Base-by-base conservation (phyloP, 805 yeast genomes). In the Saturnispora besseyi region DNA sequence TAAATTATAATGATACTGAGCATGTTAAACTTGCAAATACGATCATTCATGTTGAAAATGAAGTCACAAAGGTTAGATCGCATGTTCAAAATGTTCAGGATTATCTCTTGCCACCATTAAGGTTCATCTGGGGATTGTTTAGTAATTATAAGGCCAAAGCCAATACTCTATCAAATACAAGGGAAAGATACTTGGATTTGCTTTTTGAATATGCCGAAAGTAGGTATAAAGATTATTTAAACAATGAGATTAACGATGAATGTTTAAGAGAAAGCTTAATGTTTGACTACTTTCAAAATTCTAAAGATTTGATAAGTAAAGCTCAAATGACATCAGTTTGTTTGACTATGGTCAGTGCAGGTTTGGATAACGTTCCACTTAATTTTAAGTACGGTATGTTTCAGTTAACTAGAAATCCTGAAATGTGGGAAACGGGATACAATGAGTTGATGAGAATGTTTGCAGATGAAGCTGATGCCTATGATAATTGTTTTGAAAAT, bases 271-370 rank as follows among this genome's bases (percentile, higher is more conserved):
- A 55, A 61, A 42, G 60, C 41, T n/a, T 64, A 21, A 62, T 60
- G 46, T 65, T 63, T 44, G 55, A 55, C 33, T 65, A 63, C 37
- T 57, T 59, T 40, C 51, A 52, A 45, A 53, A 48, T 29, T 50
- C 43, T 22, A 54, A 38, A 38, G 44, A 26, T 11, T 40, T 11
- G 6, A 26, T 56, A 5, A 45, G 53, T 4, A 15, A 41, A 3
- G 60, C 51, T 28, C 55, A 56, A 26, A 52, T 73, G 11, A 63
- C 65, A 8, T 77, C 86, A 42, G 72, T 82, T 5, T 84, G 90
- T 59, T 66, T 84, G 38, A 81, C 90, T 0, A 78, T 84, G 83
- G 82, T 84, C 0, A 81, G 88, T 56, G 93, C 90, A 8, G 93
- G 93, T 0, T 65, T 84, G 24, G 91, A 84, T 59, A 84, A 85